These are phyloP conservation scores for Dalbergia cultrata DNA, from an alignment of 306 rosid species.

Conservation along the genomic window DNA sequence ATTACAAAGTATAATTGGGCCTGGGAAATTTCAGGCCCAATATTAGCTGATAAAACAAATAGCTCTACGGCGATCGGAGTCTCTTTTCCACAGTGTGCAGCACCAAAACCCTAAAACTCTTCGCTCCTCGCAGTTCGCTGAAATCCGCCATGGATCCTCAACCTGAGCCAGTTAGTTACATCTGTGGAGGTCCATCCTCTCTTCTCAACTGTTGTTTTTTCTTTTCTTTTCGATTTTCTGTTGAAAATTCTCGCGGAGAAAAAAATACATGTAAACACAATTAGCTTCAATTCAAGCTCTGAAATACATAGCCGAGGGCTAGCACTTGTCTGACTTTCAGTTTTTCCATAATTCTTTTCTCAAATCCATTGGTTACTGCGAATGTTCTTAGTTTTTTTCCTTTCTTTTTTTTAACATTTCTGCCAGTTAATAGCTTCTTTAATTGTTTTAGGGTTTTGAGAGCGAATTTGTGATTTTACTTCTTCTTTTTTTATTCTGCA, in stretches of 20 bases:
- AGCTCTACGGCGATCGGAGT: fast-evolving
- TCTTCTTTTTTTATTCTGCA: slow-evolving; percentile 40
- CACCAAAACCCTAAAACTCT: background rate
- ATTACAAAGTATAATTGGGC: background rate
- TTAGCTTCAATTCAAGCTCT: background rate
- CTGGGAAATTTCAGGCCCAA: slow-evolving; percentile 12
- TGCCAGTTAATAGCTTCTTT: background rate
- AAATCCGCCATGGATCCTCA: slow-evolving; percentile 42
- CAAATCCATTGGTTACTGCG: background rate
- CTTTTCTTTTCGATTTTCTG: background rate
- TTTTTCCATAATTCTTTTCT: background rate
- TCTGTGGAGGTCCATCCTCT: slow-evolving; percentile 42
- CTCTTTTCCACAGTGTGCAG: background rate
- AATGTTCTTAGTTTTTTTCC: background rate
- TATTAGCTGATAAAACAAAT: background rate
- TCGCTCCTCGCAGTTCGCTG: background rate
- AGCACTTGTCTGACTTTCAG: background rate
- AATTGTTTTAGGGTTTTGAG: background rate
- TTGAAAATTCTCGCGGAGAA: background rate
- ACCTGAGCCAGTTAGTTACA: slow-evolving; percentile 45
- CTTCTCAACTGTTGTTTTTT: background rate
- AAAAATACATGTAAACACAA: background rate
- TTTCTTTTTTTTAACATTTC: too few species aligned
- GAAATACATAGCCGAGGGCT: background rate
- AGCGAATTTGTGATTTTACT: background rate